phyloP scores from a whole-genome alignment of 2,329 filamentous ascomycete genomes.

The Ophiocordyceps unilateralis region DNA sequence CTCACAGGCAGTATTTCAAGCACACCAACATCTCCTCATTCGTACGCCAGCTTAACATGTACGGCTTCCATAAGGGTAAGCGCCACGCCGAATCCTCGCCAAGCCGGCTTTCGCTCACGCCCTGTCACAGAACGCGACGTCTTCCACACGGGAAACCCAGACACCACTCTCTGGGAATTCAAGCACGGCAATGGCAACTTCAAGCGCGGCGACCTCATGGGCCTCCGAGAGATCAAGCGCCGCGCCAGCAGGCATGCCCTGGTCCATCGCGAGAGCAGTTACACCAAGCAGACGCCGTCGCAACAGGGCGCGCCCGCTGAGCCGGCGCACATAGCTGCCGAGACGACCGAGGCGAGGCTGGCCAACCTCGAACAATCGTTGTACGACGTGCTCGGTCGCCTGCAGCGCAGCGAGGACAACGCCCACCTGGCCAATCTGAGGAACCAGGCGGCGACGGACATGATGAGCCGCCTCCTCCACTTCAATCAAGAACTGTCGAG shows the following conservation, averaged over 20 bases:
- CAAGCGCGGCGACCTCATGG: conserved; percentile 82
- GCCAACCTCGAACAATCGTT: conserved; percentile 63
- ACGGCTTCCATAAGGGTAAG: conserved; percentile 94
- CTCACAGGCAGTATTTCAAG: conserved; percentile 90
- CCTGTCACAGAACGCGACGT: conserved; percentile 70
- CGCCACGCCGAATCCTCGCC: neutral
- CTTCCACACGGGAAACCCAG: conserved; percentile 86
- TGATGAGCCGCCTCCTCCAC: conserved; percentile 50
- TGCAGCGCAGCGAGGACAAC: conserved; percentile 71
- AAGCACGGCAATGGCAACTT: conserved; percentile 97
- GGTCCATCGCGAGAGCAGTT: conserved; percentile 80
- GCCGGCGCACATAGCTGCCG: conserved; percentile 51
- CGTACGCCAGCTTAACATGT: conserved; percentile 97
- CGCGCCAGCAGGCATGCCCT: conserved; percentile 83
- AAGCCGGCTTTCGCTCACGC: neutral
- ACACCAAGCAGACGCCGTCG: conserved; percentile 55
- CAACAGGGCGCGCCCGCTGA: conserved; percentile 78
- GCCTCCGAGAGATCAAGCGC: conserved; percentile 86
- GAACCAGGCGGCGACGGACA: conserved; percentile 68
- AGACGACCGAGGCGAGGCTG: conserved; percentile 61
- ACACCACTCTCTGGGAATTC: conserved; percentile 94
- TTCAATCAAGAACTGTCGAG: conserved; percentile 76
- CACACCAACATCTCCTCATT: conserved; percentile 99
- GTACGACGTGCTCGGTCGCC: conserved; percentile 60
- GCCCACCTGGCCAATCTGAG: conserved; percentile 64